Conservation (phyloP, 305 asterid genomes). For the Salvia sclarea region DNA sequence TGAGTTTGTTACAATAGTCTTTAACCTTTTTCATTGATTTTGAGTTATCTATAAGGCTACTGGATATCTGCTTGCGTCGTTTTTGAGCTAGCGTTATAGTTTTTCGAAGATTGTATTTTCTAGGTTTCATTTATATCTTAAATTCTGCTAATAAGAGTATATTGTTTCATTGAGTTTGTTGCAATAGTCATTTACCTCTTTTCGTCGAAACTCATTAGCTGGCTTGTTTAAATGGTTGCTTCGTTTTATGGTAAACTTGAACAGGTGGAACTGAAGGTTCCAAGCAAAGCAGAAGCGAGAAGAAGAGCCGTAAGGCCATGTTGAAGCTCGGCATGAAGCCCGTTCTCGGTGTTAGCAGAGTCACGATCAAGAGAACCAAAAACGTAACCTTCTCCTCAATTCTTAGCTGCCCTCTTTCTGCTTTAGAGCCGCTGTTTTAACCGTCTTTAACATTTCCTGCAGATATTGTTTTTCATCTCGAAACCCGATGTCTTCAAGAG, state of each 20-base stretch:
- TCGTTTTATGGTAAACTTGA: neutral
- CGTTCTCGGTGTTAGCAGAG: conserved; percentile 78
- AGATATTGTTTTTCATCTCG: conserved; percentile 81
- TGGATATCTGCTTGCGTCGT: too few relatives aligned
- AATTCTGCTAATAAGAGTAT: too few relatives aligned
- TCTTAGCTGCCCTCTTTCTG: neutral
- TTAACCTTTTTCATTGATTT: too few relatives aligned
- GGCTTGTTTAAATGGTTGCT: conserved; percentile 7
- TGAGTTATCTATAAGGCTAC: too few relatives aligned
- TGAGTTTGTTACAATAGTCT: too few relatives aligned
- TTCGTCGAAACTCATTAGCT: neutral
- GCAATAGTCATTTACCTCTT: neutral
- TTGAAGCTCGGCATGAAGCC: conserved; percentile 95
- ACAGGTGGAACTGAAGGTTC: conserved; percentile 63
- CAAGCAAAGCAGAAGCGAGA: conserved; percentile 98
- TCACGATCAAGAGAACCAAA: conserved; percentile 86
- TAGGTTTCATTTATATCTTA: too few relatives aligned
- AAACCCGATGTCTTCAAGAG: conserved; percentile 93
- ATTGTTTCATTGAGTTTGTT: neutral
- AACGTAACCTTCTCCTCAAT: conserved; percentile 45
- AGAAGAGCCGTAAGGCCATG: conserved; percentile 97
- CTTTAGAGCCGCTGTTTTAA: neutral
- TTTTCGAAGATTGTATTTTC: too few relatives aligned
- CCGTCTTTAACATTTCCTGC: conserved; percentile 23
- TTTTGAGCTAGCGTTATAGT: too few relatives aligned